A percentile compares a stretch with the other conserved stretches of the same genome.
These are phyloP conservation scores for Colletotrichum sp. DNA, from an alignment of 2,329 filamentous ascomycete species.

Conservation along the genomic window DNA sequence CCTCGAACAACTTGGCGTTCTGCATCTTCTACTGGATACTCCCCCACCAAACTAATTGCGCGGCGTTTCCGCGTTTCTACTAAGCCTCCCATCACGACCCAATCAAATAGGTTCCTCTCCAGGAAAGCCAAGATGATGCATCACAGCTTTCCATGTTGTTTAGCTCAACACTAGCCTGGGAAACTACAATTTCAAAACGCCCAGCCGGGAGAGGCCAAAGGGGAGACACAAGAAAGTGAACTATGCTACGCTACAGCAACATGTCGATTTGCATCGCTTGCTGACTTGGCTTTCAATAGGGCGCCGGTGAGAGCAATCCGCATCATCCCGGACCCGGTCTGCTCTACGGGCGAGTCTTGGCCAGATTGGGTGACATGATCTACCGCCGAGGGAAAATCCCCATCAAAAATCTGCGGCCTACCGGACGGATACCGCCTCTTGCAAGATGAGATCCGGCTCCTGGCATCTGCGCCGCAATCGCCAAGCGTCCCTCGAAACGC, in stretches of 20 bases:
- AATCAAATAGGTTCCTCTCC: neutral
- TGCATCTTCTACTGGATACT: neutral
- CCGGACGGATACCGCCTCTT: neutral
- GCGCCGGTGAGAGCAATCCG: neutral
- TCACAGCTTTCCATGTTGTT: neutral
- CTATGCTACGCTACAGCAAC: neutral
- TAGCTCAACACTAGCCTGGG: neutral
- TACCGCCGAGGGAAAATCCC: neutral
- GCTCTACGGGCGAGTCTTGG: neutral
- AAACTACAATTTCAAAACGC: neutral
- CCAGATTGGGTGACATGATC: constrained; percentile 19
- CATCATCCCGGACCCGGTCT: neutral
- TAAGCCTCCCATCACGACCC: neutral
- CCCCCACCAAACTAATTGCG: neutral
- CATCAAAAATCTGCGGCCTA: neutral
- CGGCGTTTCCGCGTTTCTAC: neutral
- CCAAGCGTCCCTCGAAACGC: constrained; percentile 17
- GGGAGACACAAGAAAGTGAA: neutral
- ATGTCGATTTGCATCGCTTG: constrained; percentile 1
- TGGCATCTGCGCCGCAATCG: neutral
- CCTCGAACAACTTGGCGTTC: neutral
- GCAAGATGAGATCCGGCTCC: neutral
- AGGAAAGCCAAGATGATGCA: neutral
- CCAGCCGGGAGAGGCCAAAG: neutral
- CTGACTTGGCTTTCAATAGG: constrained; percentile 3